Evolutionary conservation across 129 eudicot genomes (phyloP), one percentile per base, ranked within the genome.

Genomic region (Centrapalus pauciflorus): DNA sequence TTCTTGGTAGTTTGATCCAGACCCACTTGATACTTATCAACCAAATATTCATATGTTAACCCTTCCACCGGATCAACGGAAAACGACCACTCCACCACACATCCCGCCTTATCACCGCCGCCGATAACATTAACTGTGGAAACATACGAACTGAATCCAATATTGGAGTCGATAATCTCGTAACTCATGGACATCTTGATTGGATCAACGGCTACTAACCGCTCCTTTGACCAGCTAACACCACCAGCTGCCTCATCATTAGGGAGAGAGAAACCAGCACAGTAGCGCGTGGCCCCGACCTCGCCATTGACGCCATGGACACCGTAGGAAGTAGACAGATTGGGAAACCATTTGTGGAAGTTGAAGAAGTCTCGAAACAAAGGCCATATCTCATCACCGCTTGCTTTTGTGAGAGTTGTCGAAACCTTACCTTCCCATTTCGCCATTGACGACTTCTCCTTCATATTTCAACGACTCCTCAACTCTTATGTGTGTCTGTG

Each of bases 351-450:
- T 72, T 84, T 81, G 83, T 81, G 72, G 43, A 84, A 78, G 66
- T 84, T 84, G 69, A 87, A 87, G 55, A 87, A 87, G 66, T 87
- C 90, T 43, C 66, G 56, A 30, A 87, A 79, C 32, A 84, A 76
- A 55, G 83, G 79, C 85, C 85, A 84, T 55, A 87, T 81, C 70
- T 84, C 78, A 67, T 81, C 33, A 12, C 87, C 61, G 9, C 37
- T 73, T 26, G 87, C 80, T 57, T 76, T 78, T 70, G 79, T 28
- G 55, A 83, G 38, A n/a, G 5, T 79, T 13, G 82, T 79, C 67
- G 82, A 45, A 21, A 87, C 95, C 66, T 73, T 84, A 24, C 81
- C 90, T 69, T 81, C 82, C 95, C 95, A 87, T 60, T 78, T 83
- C 4, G 59, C 78, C 65, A 64, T 40, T 27, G 71, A 63, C n/a